Evolutionary conservation across 2,329 filamentous ascomycete species (phyloP), one percentile per base, ranked within the genome.

Genomic region (Ceratocystis ficicola): DNA sequence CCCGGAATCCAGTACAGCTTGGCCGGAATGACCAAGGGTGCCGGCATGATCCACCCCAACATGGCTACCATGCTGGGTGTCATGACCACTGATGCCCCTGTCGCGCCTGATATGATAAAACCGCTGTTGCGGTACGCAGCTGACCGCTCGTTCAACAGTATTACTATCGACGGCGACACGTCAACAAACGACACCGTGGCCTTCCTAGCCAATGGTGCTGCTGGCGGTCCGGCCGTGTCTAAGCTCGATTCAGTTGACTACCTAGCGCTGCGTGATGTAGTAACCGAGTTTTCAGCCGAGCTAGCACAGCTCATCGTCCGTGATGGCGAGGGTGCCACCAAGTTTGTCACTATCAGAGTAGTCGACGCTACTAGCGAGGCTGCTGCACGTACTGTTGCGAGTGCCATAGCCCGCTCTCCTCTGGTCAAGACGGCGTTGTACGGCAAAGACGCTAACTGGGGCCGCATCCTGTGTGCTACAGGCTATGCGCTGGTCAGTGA

Each of bases 31-130:
- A 95, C 93, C 72, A 99, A 99, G 79, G 94, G 94, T 66, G 94
- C 94, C 4, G 94, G 94, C 73, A 99, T 99, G 94, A 96, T 99
- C 75, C 92, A 96, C 73, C 94, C 94, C 61, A 97, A 99, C 79
- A 96, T 99, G 92, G 94, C 91, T 36, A 99, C 94, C 0, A 83
- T 97, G 44, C 85, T 99, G 44, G 91, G 90, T 65, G 88, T 97
- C 68, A 83, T 97, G 72, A 91, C 90, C 72, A 99, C 94, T 15
- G 94, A 99, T 71, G 93, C 88, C 0, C 88, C 91, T 36, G 83
- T 97, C 72, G 81, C 85, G 0, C 80, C 88, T 2, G 73, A 76
- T 0, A 81, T 87, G 8, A 83, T 96, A 67, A 83, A 86, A 62
- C 75, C 80, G 0, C 81, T 94, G 15, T 86, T 97, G 57, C 84